Percentiles rank a stretch among this genome's conserved stretches.
Evolutionary conservation across 768 basidiomycete genomes (phyloP).

Genomic region (Suillus plorans): DNA sequence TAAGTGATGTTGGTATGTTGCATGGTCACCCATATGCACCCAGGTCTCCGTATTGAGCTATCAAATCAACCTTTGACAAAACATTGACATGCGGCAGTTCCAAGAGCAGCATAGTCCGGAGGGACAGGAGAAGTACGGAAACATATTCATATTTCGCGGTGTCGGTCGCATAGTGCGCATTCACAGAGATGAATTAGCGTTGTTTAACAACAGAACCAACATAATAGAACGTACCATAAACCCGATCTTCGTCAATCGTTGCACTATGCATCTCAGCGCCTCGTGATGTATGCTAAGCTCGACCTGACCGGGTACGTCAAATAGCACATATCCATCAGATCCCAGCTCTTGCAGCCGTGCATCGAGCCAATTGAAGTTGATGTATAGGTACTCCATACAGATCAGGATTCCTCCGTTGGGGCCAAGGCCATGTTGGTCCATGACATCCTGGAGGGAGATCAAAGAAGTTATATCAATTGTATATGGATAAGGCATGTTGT

Average conservation of each 20-base stretch:
- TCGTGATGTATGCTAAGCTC: slow-evolving; percentile 96
- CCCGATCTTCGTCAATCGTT: slow-evolving; percentile 64
- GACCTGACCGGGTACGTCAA: slow-evolving; percentile 97
- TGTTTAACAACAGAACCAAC: slow-evolving; percentile 6
- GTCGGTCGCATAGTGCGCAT: slow-evolving; percentile 93
- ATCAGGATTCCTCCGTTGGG: slow-evolving; percentile 97
- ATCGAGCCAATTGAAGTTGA: slow-evolving; percentile 90
- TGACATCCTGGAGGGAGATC: slow-evolving; percentile 84
- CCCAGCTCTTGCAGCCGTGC: slow-evolving; percentile 63
- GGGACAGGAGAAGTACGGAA: slow-evolving; percentile 85
- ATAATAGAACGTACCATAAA: slow-evolving; percentile 70
- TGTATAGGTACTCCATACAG: slow-evolving; percentile 95
- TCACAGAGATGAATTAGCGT: slow-evolving; percentile 89
- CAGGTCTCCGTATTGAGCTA: slow-evolving; percentile 86
- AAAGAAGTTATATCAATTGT: slow-evolving; percentile 81
- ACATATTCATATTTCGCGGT: slow-evolving; percentile 95
- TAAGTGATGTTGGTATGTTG: not conserved
- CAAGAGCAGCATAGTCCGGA: slow-evolving; percentile 95
- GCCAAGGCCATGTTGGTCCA: slow-evolving; percentile 81
- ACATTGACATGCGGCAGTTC: slow-evolving; percentile 99
- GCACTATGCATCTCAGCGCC: slow-evolving; percentile 79
- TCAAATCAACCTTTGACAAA: slow-evolving; percentile 91
- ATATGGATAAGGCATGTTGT: slow-evolving; percentile 87
- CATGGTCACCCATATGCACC: slow-evolving; percentile 48
- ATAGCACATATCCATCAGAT: slow-evolving; percentile 81